A percentile compares a stretch with the other conserved stretches of the same genome.
Evolutionary conservation across 2,329 filamentous ascomycete species (phyloP).

Genomic region (Camillea tinctor): DNA sequence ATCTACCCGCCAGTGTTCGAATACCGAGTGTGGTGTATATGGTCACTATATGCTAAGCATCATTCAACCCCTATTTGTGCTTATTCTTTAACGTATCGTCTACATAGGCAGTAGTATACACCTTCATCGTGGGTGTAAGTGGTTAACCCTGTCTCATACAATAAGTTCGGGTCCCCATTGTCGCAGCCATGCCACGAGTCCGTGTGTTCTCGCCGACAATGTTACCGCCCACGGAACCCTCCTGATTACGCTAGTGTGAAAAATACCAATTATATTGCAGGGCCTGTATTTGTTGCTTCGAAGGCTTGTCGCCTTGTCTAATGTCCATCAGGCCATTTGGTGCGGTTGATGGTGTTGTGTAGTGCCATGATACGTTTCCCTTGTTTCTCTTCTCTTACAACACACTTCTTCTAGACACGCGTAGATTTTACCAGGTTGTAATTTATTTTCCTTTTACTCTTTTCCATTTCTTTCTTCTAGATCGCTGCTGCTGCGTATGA

Average conservation of each 20-base stretch:
- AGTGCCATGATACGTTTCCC: neutral
- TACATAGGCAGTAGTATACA: neutral
- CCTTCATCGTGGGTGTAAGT: too few relatives aligned
- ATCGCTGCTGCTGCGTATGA: conserved; percentile 5
- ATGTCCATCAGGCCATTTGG: neutral
- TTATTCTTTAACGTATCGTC: neutral
- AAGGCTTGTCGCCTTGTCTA: neutral
- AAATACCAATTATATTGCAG: neutral
- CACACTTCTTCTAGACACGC: neutral
- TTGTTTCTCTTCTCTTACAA: neutral
- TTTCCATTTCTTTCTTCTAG: neutral
- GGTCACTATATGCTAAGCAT: conserved; percentile 3
- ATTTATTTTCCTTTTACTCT: conserved; percentile 4
- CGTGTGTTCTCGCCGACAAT: neutral
- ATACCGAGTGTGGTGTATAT: too few relatives aligned
- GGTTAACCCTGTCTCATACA: neutral
- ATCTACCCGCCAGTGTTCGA: conserved; percentile 6
- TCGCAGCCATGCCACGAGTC: neutral
- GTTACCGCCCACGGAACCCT: neutral
- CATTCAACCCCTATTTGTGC: neutral
- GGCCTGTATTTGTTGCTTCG: too few relatives aligned
- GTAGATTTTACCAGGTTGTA: conserved; percentile 3
- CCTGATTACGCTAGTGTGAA: neutral
- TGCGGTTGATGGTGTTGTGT: neutral
- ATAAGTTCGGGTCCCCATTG: neutral